A percentile compares a stretch with the other conserved stretches of the same genome.
phyloP scores from a whole-genome alignment of 192 early-diverging fungal species.

The Backusella australiensis region DNA sequence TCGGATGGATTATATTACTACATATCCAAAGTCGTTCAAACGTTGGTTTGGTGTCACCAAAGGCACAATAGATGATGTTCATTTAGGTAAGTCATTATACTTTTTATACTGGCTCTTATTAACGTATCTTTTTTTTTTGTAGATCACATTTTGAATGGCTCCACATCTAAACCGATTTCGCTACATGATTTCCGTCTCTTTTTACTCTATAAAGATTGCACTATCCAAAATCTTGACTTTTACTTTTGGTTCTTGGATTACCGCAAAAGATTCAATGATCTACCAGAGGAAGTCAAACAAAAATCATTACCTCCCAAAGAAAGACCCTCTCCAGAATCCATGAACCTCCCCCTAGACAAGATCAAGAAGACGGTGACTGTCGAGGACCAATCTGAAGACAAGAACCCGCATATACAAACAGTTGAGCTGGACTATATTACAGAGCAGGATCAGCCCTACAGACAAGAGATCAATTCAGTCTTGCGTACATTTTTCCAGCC shows the following conservation, averaged over 20 bases:
- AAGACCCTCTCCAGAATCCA: not conserved
- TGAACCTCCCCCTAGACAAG: not conserved
- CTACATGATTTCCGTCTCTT: slow-evolving; percentile 23
- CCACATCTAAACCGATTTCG: no score
- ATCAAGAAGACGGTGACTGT: not conserved
- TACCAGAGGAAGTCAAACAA: slow-evolving; percentile 7
- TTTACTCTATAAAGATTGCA: slow-evolving; percentile 23
- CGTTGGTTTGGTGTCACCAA: not conserved
- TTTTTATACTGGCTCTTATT: not conserved
- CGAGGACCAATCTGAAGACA: not conserved
- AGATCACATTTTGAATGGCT: no score
- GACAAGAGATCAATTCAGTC: slow-evolving; percentile 22
- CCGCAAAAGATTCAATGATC: slow-evolving; percentile 8
- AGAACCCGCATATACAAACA: not conserved
- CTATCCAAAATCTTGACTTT: slow-evolving; percentile 27
- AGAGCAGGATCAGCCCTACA: slow-evolving; percentile 18
- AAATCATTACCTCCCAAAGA: slow-evolving; percentile 22
- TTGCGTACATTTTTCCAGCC: slow-evolving; percentile 25
- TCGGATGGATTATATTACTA: not conserved
- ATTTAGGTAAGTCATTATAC: not conserved
- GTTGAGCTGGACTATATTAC: not conserved
- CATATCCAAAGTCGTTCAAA: not conserved
- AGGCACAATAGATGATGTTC: not conserved
- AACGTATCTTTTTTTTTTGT: not conserved
- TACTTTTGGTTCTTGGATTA: slow-evolving; percentile 27